Evolutionary conservation across 495 filamentous ascomycete genomes (phyloP).

Genomic region (Endocarpon pusillum): DNA sequence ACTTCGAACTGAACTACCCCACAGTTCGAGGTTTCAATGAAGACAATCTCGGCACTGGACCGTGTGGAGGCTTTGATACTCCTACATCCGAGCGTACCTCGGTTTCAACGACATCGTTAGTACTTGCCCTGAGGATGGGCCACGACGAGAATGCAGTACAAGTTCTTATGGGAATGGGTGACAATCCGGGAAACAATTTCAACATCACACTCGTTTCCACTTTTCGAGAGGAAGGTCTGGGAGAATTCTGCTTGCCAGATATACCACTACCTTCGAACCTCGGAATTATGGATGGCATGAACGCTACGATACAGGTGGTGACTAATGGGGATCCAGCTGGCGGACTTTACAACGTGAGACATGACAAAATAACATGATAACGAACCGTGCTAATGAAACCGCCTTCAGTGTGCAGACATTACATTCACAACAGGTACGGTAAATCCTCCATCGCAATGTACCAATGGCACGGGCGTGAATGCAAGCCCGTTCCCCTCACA

Average conservation of each 20-base stretch:
- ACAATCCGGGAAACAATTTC: constrained; percentile 32
- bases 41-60: constrained; percentile 29
- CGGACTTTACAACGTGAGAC: constrained; percentile 38
- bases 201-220: constrained; percentile 33
- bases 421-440: constrained; percentile 27
- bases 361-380: background rate
- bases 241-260: constrained; percentile 37
- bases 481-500: constrained; percentile 17
- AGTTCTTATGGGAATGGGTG: constrained; percentile 38
- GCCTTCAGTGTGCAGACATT: constrained; percentile 41
- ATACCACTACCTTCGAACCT: constrained; percentile 21
- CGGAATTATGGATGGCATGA: constrained; percentile 30
- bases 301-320: constrained; percentile 48
- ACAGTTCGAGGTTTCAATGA: constrained; percentile 35
- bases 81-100: constrained; percentile 31
- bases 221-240: constrained; percentile 32
- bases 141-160: constrained; percentile 37
- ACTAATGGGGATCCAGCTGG: constrained; percentile 32
- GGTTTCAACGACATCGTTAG: constrained; percentile 29
- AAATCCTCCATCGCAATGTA: constrained; percentile 24
- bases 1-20: constrained; percentile 44
- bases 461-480: constrained; percentile 33
- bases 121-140: constrained; percentile 35
- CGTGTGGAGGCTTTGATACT: constrained; percentile 39
- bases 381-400: constrained; percentile 3